These are phyloP conservation scores for Elongisporangium prolatum DNA, from an alignment of 352 stramenopile genomes.

Conservation along the genomic window DNA sequence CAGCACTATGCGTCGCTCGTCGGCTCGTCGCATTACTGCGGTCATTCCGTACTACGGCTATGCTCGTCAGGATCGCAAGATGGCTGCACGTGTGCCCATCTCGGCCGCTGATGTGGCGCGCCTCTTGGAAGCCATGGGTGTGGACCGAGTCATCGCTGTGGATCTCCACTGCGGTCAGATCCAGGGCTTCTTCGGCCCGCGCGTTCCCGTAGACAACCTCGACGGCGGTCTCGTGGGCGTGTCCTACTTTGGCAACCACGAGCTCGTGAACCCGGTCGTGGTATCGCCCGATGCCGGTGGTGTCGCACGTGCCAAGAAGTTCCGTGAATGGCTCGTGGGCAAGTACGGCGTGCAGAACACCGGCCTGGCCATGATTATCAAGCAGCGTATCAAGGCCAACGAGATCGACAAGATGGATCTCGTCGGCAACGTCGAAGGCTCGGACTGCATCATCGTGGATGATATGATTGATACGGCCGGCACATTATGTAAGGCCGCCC, in stretches of 20 bases:
- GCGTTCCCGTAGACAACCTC: slow-evolving; percentile 99
- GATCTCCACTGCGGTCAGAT: slow-evolving; percentile 88
- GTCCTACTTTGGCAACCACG: slow-evolving; percentile 93
- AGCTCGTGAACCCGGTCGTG: slow-evolving; percentile 99
- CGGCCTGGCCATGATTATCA: slow-evolving; percentile 99
- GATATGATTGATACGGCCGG: slow-evolving; percentile 99
- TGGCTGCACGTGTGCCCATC: slow-evolving; percentile 97
- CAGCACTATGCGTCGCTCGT: slow-evolving; percentile 96
- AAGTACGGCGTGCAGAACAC: slow-evolving; percentile 97
- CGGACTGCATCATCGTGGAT: slow-evolving; percentile 99
- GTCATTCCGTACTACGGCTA: slow-evolving; percentile 97
- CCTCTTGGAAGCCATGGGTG: slow-evolving; percentile 83
- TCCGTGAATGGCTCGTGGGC: slow-evolving; percentile 97
- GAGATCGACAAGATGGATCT: slow-evolving; percentile 99
- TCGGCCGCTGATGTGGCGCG: slow-evolving; percentile 89
- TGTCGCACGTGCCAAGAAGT: slow-evolving; percentile 99
- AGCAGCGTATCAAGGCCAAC: slow-evolving; percentile 97
- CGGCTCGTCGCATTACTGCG: slow-evolving; percentile 97
- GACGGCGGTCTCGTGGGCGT: slow-evolving; percentile 94
- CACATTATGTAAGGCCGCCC: slow-evolving; percentile 97
- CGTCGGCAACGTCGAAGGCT: slow-evolving; percentile 97
- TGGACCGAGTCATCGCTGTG: slow-evolving; percentile 85
- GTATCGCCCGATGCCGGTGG: slow-evolving; percentile 99
- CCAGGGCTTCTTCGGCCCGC: slow-evolving; percentile 98
- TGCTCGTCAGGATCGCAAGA: slow-evolving; percentile 89